Evolutionary conservation across 1,284 basidiomycete genomes (phyloP), one percentile per base, ranked within the genome.

Genomic region (Rhodotorula sp.): DNA sequence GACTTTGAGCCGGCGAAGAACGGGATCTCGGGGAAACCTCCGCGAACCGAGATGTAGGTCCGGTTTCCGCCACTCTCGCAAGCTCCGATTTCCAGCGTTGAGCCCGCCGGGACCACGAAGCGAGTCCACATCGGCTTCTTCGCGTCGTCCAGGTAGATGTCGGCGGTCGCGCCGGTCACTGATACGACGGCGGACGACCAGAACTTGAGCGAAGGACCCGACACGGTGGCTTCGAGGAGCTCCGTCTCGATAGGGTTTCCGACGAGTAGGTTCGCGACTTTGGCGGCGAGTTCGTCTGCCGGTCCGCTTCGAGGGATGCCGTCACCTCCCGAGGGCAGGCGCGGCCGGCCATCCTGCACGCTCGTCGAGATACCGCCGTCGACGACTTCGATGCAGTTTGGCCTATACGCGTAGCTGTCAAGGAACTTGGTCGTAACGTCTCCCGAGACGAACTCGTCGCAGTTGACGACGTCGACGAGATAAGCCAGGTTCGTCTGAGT

Each of bases 261-360:
- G 15, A 86, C 87, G 20, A 91, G 82, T 8, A 68, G 73, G 76
- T 90, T 90, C 18, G 86, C 89, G 0, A 84, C 82, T 56, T 84
- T 81, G 78, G 89, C 87, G 0, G 88, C 86, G 12, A 87, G 80
- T 16, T 83, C 77, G 78, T 91, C 90, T 85, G 88, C 87, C 0
- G 89, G 87, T 0, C 90, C 90, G 69, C 87, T 86, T n/a, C 82
- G 84, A 0, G 90, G 90, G 15, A 90, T 85, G 20, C 90, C 89
- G 57, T 86, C 81, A 0, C 87, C 86, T 1, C 86, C 82, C 0
- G 76, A 72, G 14, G 79, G 80, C 2, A 64, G 43, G 21, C 90
- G 84, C 1, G 88, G 88, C 0, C 68, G 62, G 29, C 87, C 83
- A 77, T 90, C 88, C 78, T 91, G 90, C 0, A 90, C 83, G 0